These are phyloP conservation scores for Filobasidium uniguttulatum DNA, from an alignment of 1,284 basidiomycete species.

Conservation along the genomic window DNA sequence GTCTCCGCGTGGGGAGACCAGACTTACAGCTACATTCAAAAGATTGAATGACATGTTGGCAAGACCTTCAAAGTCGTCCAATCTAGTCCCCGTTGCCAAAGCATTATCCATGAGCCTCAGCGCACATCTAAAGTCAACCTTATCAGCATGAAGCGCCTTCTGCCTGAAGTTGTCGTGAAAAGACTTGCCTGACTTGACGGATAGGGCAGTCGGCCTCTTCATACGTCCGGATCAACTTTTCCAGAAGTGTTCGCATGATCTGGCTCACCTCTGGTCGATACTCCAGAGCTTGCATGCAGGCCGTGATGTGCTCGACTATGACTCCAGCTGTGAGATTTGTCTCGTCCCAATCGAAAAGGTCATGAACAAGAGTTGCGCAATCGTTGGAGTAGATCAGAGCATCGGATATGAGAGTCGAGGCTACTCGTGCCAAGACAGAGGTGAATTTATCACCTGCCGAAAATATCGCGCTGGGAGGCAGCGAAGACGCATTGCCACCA, in stretches of 20 bases:
- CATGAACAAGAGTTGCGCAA: slow-evolving; percentile 1
- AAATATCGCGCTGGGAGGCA: slow-evolving; percentile 1
- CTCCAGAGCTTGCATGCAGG: slow-evolving; percentile 16
- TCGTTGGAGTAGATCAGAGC: slow-evolving; percentile 1
- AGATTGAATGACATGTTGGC: background rate
- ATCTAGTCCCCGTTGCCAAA: slow-evolving; percentile 15
- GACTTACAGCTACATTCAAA: background rate
- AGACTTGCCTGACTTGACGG: background rate
- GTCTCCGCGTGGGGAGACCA: slow-evolving; percentile 8
- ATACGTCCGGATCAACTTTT: slow-evolving; percentile 23
- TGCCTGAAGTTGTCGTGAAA: too few relatives aligned
- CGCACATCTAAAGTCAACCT: too few relatives aligned
- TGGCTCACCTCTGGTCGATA: slow-evolving; percentile 19
- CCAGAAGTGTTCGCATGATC: slow-evolving; percentile 18
- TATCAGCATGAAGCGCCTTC: too few relatives aligned
- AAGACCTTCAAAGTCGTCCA: slow-evolving; percentile 18
- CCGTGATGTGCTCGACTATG: slow-evolving; percentile 21
- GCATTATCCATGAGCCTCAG: slow-evolving; percentile 14
- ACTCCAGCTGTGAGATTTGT: slow-evolving; percentile 14
- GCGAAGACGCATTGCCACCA: slow-evolving; percentile 2
- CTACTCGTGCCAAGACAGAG: slow-evolving; percentile 3
- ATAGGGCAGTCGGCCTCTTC: background rate
- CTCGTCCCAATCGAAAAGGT: slow-evolving; percentile 1
- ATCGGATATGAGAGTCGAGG: slow-evolving; percentile 4
- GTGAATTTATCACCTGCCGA: slow-evolving; percentile 1